Base-by-base conservation (phyloP, 2,329 filamentous ascomycete genomes). In the Verticillium albo-atrum region DNA sequence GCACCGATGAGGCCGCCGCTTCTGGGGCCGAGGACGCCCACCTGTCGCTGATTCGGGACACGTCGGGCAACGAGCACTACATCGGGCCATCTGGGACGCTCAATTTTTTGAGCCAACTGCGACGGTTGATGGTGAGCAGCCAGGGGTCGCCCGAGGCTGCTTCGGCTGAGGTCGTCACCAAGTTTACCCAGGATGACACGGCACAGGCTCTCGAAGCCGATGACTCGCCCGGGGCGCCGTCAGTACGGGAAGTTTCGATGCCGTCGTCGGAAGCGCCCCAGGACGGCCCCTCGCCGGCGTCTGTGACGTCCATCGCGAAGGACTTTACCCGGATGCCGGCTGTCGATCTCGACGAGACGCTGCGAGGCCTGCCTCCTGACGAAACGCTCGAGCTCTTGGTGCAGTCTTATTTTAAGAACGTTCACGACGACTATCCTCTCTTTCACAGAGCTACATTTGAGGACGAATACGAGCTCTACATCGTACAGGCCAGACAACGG, bases 21-120 rank as follows among this genome's bases (percentile, higher is more conserved):
- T 30, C 55, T 3, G 35, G 34, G 23, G 63, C 58, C 9, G 65
- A 68, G 12, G 67, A 67, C 28, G 62, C 66, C 6, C 63, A 65
- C 14, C 57, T 67, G 0, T 68, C 65, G 5, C 61, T 74, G 5
- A 68, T 74, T 6, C 66, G 66, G 35, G 73, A 75, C 27, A 68
- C 70, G 1, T 66, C 70, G 14, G 73, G 73, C 0, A 70, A 70
- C 50, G 68, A 71, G 60, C 72, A 75, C 56, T 75, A 74, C 50
- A 74, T 75, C 27, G 73, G 73, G 0, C 73, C 72, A 3, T 75
- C 73, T 0, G 73, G 73, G 2, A 73, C 70, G 2, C 67, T 75
- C 15, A 69, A 71, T 58, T 75, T 75, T 54, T 64, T 73, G 53
- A 71, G 69, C 2, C 68, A 74, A 57, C 66, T 75, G 1, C 69